These are phyloP conservation scores for Corymbia maculata DNA, from an alignment of 345 rosid genomes.

Conservation along the genomic window DNA sequence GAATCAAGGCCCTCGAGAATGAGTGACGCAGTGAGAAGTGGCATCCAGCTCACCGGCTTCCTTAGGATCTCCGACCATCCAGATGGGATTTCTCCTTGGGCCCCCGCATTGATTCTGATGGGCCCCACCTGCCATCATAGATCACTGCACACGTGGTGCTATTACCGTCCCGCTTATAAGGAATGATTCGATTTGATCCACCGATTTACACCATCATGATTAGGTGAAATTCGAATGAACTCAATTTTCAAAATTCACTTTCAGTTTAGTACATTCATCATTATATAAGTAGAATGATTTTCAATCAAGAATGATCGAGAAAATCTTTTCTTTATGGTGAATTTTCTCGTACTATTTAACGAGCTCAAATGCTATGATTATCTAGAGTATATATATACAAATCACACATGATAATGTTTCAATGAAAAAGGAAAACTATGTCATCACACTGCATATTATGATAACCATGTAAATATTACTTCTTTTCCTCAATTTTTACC, in stretches of 20 bases:
- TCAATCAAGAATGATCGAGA: not conserved
- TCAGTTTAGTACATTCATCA: not conserved
- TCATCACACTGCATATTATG: not conserved
- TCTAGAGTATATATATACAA: not conserved
- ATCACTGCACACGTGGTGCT: not conserved
- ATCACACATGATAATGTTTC: not conserved
- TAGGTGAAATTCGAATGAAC: not conserved
- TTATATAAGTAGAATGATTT: not conserved
- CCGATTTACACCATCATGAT: rapidly evolving
- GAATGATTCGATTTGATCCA: not conserved
- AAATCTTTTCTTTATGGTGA: not conserved
- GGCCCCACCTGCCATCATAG: not conserved
- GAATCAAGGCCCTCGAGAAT: not conserved
- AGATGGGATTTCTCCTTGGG: not conserved
- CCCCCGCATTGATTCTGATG: not conserved
- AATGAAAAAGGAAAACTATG: not conserved
- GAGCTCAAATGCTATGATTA: not conserved
- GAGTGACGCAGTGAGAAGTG: not conserved
- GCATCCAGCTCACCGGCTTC: not conserved
- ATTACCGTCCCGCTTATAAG: not conserved
- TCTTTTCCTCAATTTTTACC: not conserved
- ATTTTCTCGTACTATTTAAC: not conserved
- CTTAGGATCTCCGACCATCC: not conserved
- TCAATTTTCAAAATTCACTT: not conserved
- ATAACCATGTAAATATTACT: not conserved